phyloP scores from a whole-genome alignment of 257 asterid genomes.

The Agastache rugosa region DNA sequence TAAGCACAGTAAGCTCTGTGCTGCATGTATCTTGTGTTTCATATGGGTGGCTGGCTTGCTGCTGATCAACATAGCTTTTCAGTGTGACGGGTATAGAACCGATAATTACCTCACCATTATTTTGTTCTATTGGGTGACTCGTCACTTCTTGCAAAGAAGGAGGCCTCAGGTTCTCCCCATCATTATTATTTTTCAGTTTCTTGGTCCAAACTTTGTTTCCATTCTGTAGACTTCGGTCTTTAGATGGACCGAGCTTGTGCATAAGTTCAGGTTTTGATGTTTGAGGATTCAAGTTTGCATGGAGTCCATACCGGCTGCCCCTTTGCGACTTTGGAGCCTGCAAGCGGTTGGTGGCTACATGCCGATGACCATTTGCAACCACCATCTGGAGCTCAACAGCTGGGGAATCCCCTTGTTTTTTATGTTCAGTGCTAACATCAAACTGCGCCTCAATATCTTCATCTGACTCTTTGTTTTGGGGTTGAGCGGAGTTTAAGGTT shows the following conservation, averaged over 20 bases:
- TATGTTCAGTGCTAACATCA: constrained; percentile 44
- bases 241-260: constrained; percentile 58
- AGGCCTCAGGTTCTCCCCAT: constrained; percentile 46
- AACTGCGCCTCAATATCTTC: constrained; percentile 48
- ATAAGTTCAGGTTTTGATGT: constrained; percentile 52
- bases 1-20: constrained; percentile 41
- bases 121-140: constrained; percentile 47
- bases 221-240: constrained; percentile 48
- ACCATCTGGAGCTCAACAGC: constrained; percentile 46
- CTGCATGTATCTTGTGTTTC: constrained; percentile 37
- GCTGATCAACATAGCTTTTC: constrained; percentile 41
- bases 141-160: constrained; percentile 42
- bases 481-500: constrained; percentile 44
- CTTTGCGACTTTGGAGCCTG: constrained; percentile 65
- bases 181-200: constrained; percentile 58
- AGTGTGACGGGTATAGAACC: constrained; percentile 79
- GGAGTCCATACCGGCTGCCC: constrained; percentile 55
- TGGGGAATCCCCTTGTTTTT: constrained; percentile 45
- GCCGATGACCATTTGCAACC: constrained; percentile 43
- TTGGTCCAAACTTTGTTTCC: constrained; percentile 76
- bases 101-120: constrained; percentile 64
- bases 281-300: constrained; percentile 52
- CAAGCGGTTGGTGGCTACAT: constrained; percentile 47
- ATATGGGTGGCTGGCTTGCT: constrained; percentile 33
- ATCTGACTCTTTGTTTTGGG: constrained; percentile 51